These are phyloP conservation scores for Melocanna baccifera DNA, from an alignment of 176 grass and related monocot species.

Conservation along the genomic window DNA sequence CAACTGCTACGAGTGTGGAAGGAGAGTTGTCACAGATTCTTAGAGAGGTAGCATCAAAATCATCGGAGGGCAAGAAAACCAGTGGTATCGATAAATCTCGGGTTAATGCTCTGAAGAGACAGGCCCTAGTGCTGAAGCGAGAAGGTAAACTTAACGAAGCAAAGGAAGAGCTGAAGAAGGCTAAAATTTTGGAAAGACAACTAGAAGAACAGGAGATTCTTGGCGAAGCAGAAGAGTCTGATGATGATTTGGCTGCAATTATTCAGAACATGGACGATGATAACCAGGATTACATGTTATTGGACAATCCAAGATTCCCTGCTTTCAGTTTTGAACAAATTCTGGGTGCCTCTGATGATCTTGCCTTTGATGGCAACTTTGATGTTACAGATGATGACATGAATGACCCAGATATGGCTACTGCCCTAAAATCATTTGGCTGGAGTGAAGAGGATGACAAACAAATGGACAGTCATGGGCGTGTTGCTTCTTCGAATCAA, in stretches of 20 bases:
- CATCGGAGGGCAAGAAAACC: conserved; percentile 54
- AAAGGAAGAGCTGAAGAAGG: conserved; percentile 96
- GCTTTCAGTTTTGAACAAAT: conserved; percentile 50
- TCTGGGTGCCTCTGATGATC: conserved; percentile 48
- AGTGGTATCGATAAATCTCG: conserved; percentile 65
- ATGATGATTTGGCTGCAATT: conserved; percentile 79
- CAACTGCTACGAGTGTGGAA: conserved; percentile 60
- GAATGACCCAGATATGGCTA: conserved; percentile 72
- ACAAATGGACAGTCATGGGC: conserved; percentile 21
- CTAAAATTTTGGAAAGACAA: conserved; percentile 95
- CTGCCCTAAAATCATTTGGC: conserved; percentile 85
- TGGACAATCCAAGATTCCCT: conserved; percentile 39
- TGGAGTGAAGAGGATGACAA: conserved; percentile 74
- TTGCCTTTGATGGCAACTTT: conserved; percentile 59
- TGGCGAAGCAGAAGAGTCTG: conserved; percentile 77
- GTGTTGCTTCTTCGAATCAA: conserved; percentile 37
- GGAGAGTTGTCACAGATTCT: conserved; percentile 88
- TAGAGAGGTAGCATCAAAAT: conserved; percentile 58
- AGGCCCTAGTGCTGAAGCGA: conserved; percentile 72
- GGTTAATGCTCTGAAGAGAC: conserved; percentile 84
- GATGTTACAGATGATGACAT: conserved; percentile 84
- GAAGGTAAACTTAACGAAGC: conserved; percentile 89
- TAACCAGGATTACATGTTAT: conserved; percentile 55
- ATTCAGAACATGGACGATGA: conserved; percentile 68
- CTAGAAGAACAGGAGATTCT: conserved; percentile 89